These are phyloP conservation scores for Colletotrichum sp. DNA, from an alignment of 2,329 filamentous ascomycete genomes.

Conservation along the genomic window DNA sequence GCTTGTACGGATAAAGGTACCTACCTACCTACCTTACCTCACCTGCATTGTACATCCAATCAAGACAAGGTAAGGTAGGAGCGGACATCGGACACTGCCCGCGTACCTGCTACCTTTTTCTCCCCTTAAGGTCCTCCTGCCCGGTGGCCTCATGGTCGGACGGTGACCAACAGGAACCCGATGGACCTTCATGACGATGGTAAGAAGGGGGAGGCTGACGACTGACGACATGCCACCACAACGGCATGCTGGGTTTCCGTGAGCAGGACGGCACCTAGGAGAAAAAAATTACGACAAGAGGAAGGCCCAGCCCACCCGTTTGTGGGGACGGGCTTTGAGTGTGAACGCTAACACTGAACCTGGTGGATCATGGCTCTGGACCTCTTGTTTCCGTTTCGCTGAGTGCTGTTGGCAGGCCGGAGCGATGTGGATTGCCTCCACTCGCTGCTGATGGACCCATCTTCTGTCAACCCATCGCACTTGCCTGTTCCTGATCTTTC, in stretches of 20 bases:
- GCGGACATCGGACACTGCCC: neutral
- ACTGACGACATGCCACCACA: neutral
- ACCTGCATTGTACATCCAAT: neutral
- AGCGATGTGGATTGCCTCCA: neutral
- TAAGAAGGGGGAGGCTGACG: neutral
- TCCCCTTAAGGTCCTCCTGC: neutral
- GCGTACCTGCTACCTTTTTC: neutral
- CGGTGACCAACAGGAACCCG: neutral
- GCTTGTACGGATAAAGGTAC: neutral
- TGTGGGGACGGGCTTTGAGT: neutral
- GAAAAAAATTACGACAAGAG: neutral
- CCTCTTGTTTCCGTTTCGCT: conserved; percentile 5
- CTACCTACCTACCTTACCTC: neutral
- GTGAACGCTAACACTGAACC: neutral
- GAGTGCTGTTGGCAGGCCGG: neutral
- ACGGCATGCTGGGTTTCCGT: neutral
- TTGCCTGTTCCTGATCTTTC: neutral
- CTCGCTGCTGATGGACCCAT: neutral
- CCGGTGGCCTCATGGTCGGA: neutral
- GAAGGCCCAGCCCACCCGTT: neutral
- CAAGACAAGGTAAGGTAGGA: neutral
- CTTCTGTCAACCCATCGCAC: conserved; percentile 7
- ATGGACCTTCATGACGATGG: neutral
- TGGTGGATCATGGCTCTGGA: no score
- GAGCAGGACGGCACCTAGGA: neutral